A percentile compares a stretch with the other conserved stretches of the same genome.
These are phyloP conservation scores for Plasmodium fragile DNA, from an alignment of 169 alveolate genomes.

Conservation along the genomic window DNA sequence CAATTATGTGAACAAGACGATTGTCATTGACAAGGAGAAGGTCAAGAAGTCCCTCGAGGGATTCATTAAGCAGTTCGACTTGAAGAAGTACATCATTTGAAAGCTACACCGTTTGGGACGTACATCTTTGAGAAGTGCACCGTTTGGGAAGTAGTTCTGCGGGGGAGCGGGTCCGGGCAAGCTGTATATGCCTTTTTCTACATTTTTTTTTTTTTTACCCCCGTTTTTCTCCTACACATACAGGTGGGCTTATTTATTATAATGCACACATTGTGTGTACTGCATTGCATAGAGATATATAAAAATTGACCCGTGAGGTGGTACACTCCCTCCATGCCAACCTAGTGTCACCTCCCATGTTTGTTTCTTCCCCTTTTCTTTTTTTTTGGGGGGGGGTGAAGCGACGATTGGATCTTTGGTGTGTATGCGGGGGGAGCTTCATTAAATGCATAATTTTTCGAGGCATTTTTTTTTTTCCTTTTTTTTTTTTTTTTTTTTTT, in stretches of 20 bases:
- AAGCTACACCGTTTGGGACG: too few species aligned
- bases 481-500: too few species aligned
- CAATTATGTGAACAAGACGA: constrained; percentile 41
- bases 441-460: not conserved
- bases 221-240: not conserved
- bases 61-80: constrained; percentile 64
- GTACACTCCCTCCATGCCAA: not conserved
- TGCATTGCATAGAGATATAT: not conserved
- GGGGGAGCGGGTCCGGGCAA: not conserved
- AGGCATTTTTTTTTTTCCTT: not conserved
- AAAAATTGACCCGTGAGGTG: not conserved
- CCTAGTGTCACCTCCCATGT: not conserved
- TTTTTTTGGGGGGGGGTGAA: not conserved
- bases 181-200: too few species aligned
- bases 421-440: not conserved
- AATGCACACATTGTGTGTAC: not conserved
- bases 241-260: too few species aligned
- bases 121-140: constrained; percentile 34
- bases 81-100: constrained; percentile 59
- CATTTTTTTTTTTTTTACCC: not conserved
- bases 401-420: not conserved
- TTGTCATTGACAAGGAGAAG: constrained; percentile 53
- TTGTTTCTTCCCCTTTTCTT: not conserved
- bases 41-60: constrained; percentile 68
- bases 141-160: not conserved